These are phyloP conservation scores for Agapanthus africanus DNA, from an alignment of 106 monocot species.

Conservation along the genomic window DNA sequence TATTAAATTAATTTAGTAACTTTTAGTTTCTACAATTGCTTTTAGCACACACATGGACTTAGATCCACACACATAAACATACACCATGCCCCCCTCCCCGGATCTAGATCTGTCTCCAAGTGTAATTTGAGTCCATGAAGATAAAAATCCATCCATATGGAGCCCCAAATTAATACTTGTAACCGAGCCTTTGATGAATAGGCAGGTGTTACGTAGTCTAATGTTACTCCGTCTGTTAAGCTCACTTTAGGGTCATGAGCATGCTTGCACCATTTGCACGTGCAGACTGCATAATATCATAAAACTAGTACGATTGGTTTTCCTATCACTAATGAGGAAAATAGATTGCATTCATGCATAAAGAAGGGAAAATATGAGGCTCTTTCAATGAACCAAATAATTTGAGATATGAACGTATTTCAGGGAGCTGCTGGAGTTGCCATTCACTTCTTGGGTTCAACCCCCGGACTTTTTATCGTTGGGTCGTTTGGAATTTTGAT, in stretches of 20 bases:
- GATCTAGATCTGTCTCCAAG: not conserved
- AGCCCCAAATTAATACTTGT: too few species aligned
- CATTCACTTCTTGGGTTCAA: conserved; percentile 56
- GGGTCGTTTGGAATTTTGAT: conserved; percentile 77
- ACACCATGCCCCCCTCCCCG: too few species aligned
- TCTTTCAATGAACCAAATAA: not conserved
- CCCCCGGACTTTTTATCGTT: conserved; percentile 66
- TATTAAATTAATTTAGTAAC: too few species aligned
- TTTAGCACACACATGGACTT: too few species aligned
- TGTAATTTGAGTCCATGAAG: not conserved
- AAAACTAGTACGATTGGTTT: not conserved
- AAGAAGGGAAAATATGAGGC: not conserved
- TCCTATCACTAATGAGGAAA: not conserved
- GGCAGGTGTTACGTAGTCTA: too few species aligned
- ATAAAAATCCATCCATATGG: not conserved
- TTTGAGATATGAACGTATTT: conserved; percentile 13
- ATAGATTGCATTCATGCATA: not conserved
- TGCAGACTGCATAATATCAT: not conserved
- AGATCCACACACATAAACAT: too few species aligned
- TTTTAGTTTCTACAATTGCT: too few species aligned
- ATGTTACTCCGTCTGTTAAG: too few species aligned
- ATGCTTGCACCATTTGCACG: not conserved
- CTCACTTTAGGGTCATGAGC: not conserved
- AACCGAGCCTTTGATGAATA: too few species aligned
- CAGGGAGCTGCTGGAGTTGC: conserved; percentile 71